These are phyloP conservation scores for Penicillium paneum DNA, from an alignment of 2,329 filamentous ascomycete species.

Conservation along the genomic window DNA sequence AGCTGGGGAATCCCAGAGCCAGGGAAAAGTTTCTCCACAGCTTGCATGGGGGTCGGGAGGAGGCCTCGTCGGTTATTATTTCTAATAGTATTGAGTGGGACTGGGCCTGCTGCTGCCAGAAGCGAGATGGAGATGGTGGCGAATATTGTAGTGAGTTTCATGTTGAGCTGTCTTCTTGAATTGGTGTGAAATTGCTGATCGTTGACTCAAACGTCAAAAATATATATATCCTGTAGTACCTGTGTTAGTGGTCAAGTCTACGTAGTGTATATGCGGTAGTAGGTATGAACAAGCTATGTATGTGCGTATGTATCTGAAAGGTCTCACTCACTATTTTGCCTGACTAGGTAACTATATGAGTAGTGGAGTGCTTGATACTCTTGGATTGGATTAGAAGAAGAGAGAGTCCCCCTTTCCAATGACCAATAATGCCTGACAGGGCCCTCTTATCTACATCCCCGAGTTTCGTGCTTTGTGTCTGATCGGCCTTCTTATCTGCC, in stretches of 20 bases:
- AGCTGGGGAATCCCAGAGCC: conserved; percentile 16
- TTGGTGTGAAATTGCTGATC: too few species aligned
- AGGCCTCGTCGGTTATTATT: neutral
- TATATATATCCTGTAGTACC: neutral
- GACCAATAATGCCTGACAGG: neutral
- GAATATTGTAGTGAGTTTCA: conserved; percentile 19
- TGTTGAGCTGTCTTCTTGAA: neutral
- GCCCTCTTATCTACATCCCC: neutral
- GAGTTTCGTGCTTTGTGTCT: neutral
- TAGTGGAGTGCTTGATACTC: neutral
- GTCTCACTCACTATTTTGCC: neutral
- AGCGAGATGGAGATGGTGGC: conserved; percentile 8
- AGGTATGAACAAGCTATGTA: neutral
- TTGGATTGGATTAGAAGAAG: neutral
- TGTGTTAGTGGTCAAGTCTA: too few species aligned
- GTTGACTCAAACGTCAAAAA: neutral
- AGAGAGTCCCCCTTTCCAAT: too few species aligned
- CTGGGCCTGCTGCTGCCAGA: conserved; percentile 8
- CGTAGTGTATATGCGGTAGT: too few species aligned
- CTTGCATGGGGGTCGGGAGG: conserved; percentile 12
- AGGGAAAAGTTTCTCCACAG: conserved; percentile 16
- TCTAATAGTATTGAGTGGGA: neutral
- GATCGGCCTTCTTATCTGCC: too few species aligned
- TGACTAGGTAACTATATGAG: neutral
- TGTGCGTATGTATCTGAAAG: too few species aligned